Evolutionary conservation across 208 protist genomes (phyloP), one percentile per base, ranked within the genome.

Genomic region (Balamuthia mandrillaris): DNA sequence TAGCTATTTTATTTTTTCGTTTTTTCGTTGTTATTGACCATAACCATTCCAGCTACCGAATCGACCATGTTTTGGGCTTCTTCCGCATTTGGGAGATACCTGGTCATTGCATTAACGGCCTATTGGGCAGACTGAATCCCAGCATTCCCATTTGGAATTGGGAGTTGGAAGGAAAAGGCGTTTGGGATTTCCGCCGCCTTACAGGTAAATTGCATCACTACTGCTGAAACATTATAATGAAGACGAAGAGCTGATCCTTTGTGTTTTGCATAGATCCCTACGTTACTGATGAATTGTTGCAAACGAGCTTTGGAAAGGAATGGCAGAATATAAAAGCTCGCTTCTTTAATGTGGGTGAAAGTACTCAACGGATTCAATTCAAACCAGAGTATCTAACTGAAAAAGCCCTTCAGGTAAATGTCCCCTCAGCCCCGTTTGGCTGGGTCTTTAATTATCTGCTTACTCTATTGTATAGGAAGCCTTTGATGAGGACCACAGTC

Each of bases 1-100:
- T 42, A 3, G n/a, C 44, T n/a, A 6, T 6, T 47, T 3, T 72
- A 72, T 2, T 39, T 16, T 72, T 75, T 51, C n/a, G 33, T 82
- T 35, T 66, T 54, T 27, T 33, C 44, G 44, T 27, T 61, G 16
- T 10, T 37, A 9, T 68, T 56, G 41, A 24, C 7, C 41, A 6
- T 6, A 6, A 21, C 41, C n/a, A 49, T 12, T 24, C 18, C 51
- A 66, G 33, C 1, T 95, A 91, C 56, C 83, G 94, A 47, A 94
- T 96, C 35, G 94, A 96, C 85, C 93, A 96, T 66, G 87, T 96
- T 9, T 45, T 95, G 1, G 92, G 94, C 35, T 94, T 93, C 87
- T 96, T 95, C 86, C 81, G 93, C 33, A 95, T 95, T 60, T 96
- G 94, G 94, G 90, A 94, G 61, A 94, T 95, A 21, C 90, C 92